Percentiles rank a stretch among this genome's conserved stretches.
These are phyloP conservation scores for Fusarium sp. DNA, from an alignment of 2,329 filamentous ascomycete genomes.

Conservation along the genomic window DNA sequence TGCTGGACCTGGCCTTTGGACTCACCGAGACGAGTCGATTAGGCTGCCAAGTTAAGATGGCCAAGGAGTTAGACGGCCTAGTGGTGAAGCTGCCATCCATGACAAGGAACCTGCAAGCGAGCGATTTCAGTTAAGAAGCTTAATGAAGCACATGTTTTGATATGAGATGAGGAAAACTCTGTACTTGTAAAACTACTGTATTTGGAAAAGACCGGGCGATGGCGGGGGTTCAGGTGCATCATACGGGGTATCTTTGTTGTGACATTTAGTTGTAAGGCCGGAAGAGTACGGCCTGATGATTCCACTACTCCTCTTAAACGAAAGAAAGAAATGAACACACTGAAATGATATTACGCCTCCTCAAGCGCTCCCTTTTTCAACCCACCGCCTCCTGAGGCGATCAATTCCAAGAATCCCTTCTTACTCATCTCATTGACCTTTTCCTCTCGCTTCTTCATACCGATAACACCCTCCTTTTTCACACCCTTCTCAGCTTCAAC, in stretches of 20 bases:
- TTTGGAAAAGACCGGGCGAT: conserved; percentile 34
- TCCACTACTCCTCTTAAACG: conserved; percentile 43
- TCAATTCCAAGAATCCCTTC: conserved; percentile 94
- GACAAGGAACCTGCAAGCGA: conserved; percentile 95
- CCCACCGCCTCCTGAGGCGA: conserved; percentile 71
- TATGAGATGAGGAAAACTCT: conserved; percentile 22
- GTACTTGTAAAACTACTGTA: conserved; percentile 44
- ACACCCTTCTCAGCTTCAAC: conserved; percentile 78
- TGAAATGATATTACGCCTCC: conserved; percentile 57
- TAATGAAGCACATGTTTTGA: conserved; percentile 30
- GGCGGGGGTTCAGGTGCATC: conserved; percentile 41
- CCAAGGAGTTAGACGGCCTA: conserved; percentile 86
- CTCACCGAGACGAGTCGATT: conserved; percentile 85
- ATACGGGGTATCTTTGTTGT: conserved; percentile 46
- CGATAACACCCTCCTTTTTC: conserved; percentile 78
- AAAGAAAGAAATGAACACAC: conserved; percentile 30
- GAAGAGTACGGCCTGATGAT: conserved; percentile 40
- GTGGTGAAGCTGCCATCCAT: conserved; percentile 87
- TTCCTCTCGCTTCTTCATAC: conserved; percentile 82
- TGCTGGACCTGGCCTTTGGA: conserved; percentile 91
- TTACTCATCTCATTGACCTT: conserved; percentile 96
- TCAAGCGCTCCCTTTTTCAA: conserved; percentile 68
- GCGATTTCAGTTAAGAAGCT: conserved; percentile 74
- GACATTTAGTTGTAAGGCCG: conserved; percentile 40
- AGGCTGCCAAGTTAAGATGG: conserved; percentile 93